Base-by-base conservation (phyloP, 257 asterid species). In the Nemophila menziesii region DNA sequence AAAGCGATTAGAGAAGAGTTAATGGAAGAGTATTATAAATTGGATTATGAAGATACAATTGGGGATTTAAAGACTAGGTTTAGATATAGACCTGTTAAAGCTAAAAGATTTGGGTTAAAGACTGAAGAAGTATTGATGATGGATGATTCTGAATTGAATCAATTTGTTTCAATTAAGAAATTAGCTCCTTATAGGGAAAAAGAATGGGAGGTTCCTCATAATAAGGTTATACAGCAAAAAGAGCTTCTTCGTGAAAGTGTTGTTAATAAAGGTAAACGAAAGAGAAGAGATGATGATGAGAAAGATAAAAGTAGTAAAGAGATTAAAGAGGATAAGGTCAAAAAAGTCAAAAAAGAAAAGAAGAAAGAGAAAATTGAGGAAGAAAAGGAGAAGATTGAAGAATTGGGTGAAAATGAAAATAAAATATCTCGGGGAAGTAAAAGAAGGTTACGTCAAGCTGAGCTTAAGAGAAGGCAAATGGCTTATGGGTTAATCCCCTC, bases 61-160 rank as follows among this genome's bases (percentile, higher is more conserved):
- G 96, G 80, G 4, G 96, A 76, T 57, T 48, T 86, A 66, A 81
- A 81, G 60, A 81, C 96, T 13, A 78, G 94, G 55, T 86, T 86
- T 53, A 78, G 72, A 65, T 86, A 86, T 72, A 78, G 21, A 55
- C 39, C 73, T 27, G 92, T 86, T 11, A 58, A 72, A 20, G 54
- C 83, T 12, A 74, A 64, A 49, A 74, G 71, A 51, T 86, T 44
- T 33, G 94, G 96, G 11, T 49, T 78, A 54, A 56, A 12, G 15
- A 39, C 90, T 0, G 69, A 59, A 33, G 86, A 86, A 45, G 40
- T 86, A 44, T 42, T 82, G 19, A 27, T 5, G 43, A 48, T 68
- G 68, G 92, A 82, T 44, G 92, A 86, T 21, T 76, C 68, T 53
- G 94, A 78, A 13, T 58, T 81, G 70, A 86, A 82, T 66, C 92